Conservation (phyloP, 1,139 yeast species). For the Taphrina sp. region DNA sequence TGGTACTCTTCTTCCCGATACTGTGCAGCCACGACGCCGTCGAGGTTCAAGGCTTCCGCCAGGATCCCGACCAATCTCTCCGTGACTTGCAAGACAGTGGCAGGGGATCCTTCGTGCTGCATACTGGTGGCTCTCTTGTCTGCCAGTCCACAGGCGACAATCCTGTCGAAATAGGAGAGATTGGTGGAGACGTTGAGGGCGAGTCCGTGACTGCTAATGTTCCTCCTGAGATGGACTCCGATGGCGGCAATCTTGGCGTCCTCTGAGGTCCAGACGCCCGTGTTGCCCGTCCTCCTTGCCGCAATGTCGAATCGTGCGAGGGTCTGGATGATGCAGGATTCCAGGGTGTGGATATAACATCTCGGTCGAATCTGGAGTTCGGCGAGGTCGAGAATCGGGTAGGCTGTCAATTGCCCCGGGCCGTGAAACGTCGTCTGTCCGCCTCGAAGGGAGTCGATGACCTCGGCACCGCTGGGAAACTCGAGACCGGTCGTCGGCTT, state of each 20-base stretch:
- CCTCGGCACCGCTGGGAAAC: conserved; percentile 24
- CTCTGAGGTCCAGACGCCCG: conserved; percentile 53
- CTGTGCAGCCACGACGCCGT: no score
- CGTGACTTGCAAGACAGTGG: conserved; percentile 1
- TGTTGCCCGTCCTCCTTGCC: conserved; percentile 61
- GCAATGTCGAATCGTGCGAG: conserved; percentile 51
- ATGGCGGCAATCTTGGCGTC: conserved; percentile 75
- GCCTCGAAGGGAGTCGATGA: conserved; percentile 79
- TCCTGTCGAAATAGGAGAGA: conserved; percentile 62
- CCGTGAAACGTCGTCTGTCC: conserved; percentile 98
- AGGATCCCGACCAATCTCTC: neutral
- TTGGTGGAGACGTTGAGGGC: conserved; percentile 78
- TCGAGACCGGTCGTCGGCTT: neutral
- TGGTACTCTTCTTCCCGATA: no score
- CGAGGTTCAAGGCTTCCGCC: neutral
- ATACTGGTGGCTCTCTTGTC: conserved; percentile 58
- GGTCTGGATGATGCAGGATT: conserved; percentile 59
- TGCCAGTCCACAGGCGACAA: conserved; percentile 84
- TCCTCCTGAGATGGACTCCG: conserved; percentile 81
- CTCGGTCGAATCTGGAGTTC: conserved; percentile 54
- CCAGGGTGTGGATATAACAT: conserved; percentile 72
- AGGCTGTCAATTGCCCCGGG: conserved; percentile 86
- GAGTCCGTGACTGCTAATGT: conserved; percentile 85
- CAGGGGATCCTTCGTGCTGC: conserved; percentile 20
- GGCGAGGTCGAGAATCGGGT: conserved; percentile 72